Evolutionary conservation across 257 asterid species (phyloP), one percentile per base, ranked within the genome.

Genomic region (Penstemon davidsonii): DNA sequence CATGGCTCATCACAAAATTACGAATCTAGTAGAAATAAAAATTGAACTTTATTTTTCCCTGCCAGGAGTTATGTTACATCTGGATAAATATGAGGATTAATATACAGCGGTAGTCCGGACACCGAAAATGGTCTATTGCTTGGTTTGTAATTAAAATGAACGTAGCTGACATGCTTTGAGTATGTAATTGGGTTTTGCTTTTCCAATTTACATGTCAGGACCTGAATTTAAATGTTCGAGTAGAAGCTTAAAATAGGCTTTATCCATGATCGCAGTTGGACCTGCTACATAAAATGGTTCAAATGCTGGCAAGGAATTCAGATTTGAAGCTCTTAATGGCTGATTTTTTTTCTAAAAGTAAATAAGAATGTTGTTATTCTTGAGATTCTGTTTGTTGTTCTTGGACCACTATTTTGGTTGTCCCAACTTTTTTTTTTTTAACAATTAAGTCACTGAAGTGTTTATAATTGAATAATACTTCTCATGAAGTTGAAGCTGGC

Each of bases 51-150:
- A 5, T 68, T 55, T 25, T 39, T 52, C 38, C 51, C 33, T 70
- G 55, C 60, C 15, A 10, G 50, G 44, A 15, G 50, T 41, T 62
- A 36, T 59, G 13, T 5, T 60, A 55, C 39, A 72, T 44, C 50
- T 19, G 25, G 65, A 70, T 25, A 52, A 63, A 55, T 4, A 10
- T 55, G 4, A 53, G 61, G 19, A 42, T 51, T 66, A 73, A 44
- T 25, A 76, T 76, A 50, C 76, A 52, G 60, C 60, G 53, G 57
- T 55, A 50, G 40, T 60, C 47, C 49, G 47, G 47, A 8, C 13
- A 36, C 25, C 13, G 4, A 60, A 54, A 45, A 52, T 15, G 62
- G n/a, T 62, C 36, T 39, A 36, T 66, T 49, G 67, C 25, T 46
- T 11, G 50, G 76, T 40, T 67, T 56, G 33, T 37, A 55, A n/a